Evolutionary conservation across 1,284 basidiomycete genomes (phyloP), one percentile per base, ranked within the genome.

Genomic region (Retiboletus flavoniger): DNA sequence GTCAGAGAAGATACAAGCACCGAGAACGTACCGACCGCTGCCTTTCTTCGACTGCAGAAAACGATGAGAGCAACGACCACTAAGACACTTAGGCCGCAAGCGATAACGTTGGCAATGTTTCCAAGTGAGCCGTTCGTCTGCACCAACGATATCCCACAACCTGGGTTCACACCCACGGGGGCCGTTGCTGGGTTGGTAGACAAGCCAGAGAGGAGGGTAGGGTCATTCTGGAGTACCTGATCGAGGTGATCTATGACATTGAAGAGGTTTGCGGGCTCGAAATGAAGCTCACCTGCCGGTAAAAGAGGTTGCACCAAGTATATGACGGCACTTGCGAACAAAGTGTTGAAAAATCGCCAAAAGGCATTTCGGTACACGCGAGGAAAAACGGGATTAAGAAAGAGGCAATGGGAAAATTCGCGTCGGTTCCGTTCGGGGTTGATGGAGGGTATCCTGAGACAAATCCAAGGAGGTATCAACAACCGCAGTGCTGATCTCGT

Each of bases 21-120:
- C 3, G 40, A 47, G 41, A 29, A 70, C 67, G 34, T 42, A 69
- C 70, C 67, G n/a, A 69, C 67, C 19, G 67, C 82, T 44, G 82
- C 82, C 59, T 75, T 79, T 55, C 83, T 69, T 35, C 78, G 67
- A 44, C 66, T 72, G 26, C 74, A 71, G 53, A 72, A 65, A 32
- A 71, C 68, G 39, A 87, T 74, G 46, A 91, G 75, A 44, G 67
- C 64, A n/a, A 71, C 61, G 28, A 79, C 65, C 59, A 83, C 63
- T 38, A 86, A 49, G 53, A 87, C 70, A 65, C 83, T 83, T 41
- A 88, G 62, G 24, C 73, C 83, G 63, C 86, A 89, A 4, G 78
- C 78, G 59, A 89, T 73, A 66, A 88, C 84, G 68, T 91, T 85
- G 59, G 87, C 87, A 58, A 90, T 80, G 70, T 91, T 91, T 48